Evolutionary conservation across 306 rosid genomes (phyloP).

Genomic region (Acacia acuminata): DNA sequence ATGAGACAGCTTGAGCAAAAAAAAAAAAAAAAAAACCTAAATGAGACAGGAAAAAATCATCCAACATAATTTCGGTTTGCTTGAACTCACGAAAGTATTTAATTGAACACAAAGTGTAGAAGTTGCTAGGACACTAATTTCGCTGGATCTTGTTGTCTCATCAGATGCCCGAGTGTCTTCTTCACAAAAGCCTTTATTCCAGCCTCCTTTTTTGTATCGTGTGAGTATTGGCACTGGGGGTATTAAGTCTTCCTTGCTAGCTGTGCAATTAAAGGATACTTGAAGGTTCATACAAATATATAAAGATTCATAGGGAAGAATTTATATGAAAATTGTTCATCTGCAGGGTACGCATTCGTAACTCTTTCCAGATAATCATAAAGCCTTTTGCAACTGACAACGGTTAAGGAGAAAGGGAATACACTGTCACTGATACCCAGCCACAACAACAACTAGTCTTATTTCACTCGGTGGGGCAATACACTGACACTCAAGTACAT

Average conservation of each 20-base stretch:
- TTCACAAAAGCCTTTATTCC: no score
- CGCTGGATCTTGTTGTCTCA: no score
- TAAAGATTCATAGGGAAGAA: neutral
- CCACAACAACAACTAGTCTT: no score
- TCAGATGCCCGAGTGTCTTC: no score
- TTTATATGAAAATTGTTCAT: neutral
- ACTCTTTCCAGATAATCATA: slow-evolving; percentile 12
- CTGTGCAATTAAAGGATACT: slow-evolving; percentile 53
- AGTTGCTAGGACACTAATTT: no score
- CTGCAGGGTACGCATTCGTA: slow-evolving; percentile 24
- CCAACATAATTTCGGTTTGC: slow-evolving; percentile 37
- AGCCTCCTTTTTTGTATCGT: no score
- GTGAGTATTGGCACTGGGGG: no score
- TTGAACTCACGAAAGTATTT: no score
- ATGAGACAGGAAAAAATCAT: slow-evolving; percentile 24
- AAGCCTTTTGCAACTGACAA: slow-evolving; percentile 10
- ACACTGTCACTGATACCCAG: neutral
- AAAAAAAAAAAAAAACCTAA: no score
- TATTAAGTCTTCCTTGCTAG: slow-evolving; percentile 84
- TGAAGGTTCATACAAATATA: slow-evolving; percentile 26
- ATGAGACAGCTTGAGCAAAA: no score
- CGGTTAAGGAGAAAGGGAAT: slow-evolving; percentile 5
- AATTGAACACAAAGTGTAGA: no score
- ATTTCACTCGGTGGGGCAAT: neutral
- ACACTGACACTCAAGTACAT: neutral